Evolutionary conservation across 2,329 filamentous ascomycete species (phyloP), one percentile per base, ranked within the genome.

Genomic region (Paecilomyces niveus): DNA sequence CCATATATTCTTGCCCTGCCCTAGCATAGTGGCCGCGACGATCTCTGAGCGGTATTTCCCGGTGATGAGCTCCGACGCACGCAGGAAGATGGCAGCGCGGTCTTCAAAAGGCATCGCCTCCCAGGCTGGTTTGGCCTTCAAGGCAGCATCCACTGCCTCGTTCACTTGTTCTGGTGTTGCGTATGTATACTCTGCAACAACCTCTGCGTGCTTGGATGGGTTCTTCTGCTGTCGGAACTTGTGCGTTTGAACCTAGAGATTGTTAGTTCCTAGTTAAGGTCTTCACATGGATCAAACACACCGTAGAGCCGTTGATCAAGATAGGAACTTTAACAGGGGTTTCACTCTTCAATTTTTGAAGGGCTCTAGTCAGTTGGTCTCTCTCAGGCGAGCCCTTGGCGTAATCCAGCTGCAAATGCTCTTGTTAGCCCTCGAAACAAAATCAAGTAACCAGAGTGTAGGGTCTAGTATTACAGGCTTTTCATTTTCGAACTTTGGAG

Each of bases 1-100:
- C 91, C 91, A 96, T 52, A 89, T 90, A 72, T 96, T 97, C 84
- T 97, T 97, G 67, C 93, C 93, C 77, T 97, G 93, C 61, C 93
- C 92, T 22, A 96, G 80, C 85, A 97, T 96, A 3, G 93, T 96
- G 15, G 90, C 88, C 3, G 93, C 92, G 86, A 97, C 94, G 67
- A 97, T 85, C 57, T 96, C 90, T 77, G 96, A 96, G 70, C 93
- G 85, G 78, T 97, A 97, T 77, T 97, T 97, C 61, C 84, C 88
- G 58, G 88, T 82, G 63, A 97, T 84, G 60, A 97, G 81, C 73
- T 97, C 92, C 45, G 92, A 92, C 3, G 93, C 92, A 81, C 96
- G 96, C 68, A 97, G 83, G 79, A 97, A 97, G 70, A 97, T 83
- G 53, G 92, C 88, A 9, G 92, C 92, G 58, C 92, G 85, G 76